Evolutionary conservation across 257 asterid species (phyloP).

Genomic region (Agastache rugosa): DNA sequence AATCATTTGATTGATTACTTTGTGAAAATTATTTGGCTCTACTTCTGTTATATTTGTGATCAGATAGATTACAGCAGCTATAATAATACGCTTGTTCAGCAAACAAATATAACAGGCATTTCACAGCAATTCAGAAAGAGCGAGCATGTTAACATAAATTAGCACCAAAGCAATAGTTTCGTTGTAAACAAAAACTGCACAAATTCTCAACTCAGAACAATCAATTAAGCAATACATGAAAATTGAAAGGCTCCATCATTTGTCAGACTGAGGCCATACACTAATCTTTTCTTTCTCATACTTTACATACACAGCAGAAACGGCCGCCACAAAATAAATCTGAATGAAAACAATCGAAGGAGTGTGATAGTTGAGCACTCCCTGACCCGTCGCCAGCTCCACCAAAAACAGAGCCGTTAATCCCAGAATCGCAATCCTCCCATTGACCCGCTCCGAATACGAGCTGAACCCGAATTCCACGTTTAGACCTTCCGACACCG

Average conservation of each 20-base stretch:
- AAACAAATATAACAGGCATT: background rate
- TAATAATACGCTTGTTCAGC: background rate
- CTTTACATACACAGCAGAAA: conserved; percentile 76
- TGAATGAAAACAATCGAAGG: conserved; percentile 82
- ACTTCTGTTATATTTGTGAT: conserved; percentile 2
- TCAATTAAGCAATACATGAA: background rate
- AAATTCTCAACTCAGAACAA: conserved; percentile 6
- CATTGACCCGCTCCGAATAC: conserved; percentile 80
- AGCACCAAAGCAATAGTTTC: too few relatives aligned
- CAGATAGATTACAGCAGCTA: background rate
- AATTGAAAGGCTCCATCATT: conserved; percentile 13
- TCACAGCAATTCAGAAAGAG: background rate
- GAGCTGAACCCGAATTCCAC: conserved; percentile 96
- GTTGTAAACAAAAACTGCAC: background rate
- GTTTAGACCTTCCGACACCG: conserved; percentile 70
- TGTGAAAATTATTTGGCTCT: conserved; percentile 19
- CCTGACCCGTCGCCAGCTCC: conserved; percentile 90
- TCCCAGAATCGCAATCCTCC: conserved; percentile 82
- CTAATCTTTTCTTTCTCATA: conserved; percentile 80
- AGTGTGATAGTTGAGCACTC: conserved; percentile 83
- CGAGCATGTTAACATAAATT: background rate
- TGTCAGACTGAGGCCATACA: conserved; percentile 67
- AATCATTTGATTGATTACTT: conserved; percentile 17
- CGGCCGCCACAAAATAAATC: conserved; percentile 87
- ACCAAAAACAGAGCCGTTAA: conserved; percentile 77